Evolutionary conservation across 2,329 filamentous ascomycete species (phyloP), one percentile per base, ranked within the genome.

Genomic region (Colletotrichum melonis): DNA sequence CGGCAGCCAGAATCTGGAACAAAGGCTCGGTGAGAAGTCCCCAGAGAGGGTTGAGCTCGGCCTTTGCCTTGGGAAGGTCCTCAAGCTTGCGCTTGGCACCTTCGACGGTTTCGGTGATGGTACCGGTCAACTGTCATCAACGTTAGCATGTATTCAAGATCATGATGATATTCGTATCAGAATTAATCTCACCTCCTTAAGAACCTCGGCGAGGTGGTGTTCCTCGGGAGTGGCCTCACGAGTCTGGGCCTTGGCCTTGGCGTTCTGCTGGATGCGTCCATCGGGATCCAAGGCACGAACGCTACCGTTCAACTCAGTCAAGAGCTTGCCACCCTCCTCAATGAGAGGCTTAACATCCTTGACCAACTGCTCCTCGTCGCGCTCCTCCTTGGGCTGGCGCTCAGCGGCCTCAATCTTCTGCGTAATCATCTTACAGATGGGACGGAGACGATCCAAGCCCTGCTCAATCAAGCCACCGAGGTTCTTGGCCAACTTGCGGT

Each of bases 61-160:
- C 96, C 92, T 98, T 97, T 56, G 95, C 95, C 77, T 97, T 93
- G 6, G 95, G 95, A 94, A 98, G 97, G 80, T 94, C 93, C 79
- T 93, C 91, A 74, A 98, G 93, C 87, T 94, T 94, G 86, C 93
- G 94, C 90, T 95, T 97, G 30, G 94, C 93, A 75, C 93, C 92
- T 80, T 98, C 95, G 77, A 98, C 96, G 28, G 92, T 94, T 78
- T 92, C 91, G 59, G 93, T 92, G 26, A 98, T 93, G 30, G 91
- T 92, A 24, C 92, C 92, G 0, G 95, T 96, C 72, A 98, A 88
- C 84, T 91, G 68, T 22, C 2, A 28, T 16, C 14, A n/a, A 32
- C n/a, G 49, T 78, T 28, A 73, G 35, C 14, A 8, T 8, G 5
- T 2, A 2, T 2, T 38, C 14, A n/a, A 1, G 4, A 0, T 26